Base-by-base conservation (phyloP, 345 rosid species). In the Linum lewisii region DNA sequence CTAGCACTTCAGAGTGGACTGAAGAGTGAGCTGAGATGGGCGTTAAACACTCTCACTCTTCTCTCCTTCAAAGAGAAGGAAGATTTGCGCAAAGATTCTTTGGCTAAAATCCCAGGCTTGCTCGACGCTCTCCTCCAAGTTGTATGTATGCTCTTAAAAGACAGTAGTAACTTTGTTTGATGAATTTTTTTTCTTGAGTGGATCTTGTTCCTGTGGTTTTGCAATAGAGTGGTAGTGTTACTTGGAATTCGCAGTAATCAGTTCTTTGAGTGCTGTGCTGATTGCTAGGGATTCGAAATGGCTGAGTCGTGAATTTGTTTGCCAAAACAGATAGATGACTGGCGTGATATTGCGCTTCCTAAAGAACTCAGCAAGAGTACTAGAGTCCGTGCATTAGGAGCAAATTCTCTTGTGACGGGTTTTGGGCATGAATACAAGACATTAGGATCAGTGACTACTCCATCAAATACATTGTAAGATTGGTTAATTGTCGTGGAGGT, bases 1-100 rank as follows among this genome's bases (percentile, higher is more conserved):
- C 79, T 93, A 63, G 99, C 99, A 4, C 85, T 93, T 26, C 99
- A 93, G 69, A 87, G 99, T 72, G 97, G 99, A 22, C 73, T 93
- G 44, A 93, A 89, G 85, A 89, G 97, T 69, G 99, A 93, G 73
- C 67, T 93, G 60, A 89, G 78, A 49, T 93, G 97, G 99, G 97
- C 99, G 3, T 66, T 93, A 70, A 87, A 93, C 58, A 79, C 99
- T 38, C 92, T 93, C 51, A 93, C 97, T 1, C 51, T 93, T 78
- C 91, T 93, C 2, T 93, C 97, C 18, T 93, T 93, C 84, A 93
- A 87, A 65, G 99, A 89, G 59, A 93, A 79, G 60, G 96, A 93
- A 2, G 99, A 89, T 65, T 62, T 85, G 75, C 91, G 96, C 61
- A 85, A 76, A 80, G 96, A 93, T 55, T 62, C 93, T 69, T 86